Conservation (phyloP, 257 asterid genomes). For the Solanum lignicaule region DNA sequence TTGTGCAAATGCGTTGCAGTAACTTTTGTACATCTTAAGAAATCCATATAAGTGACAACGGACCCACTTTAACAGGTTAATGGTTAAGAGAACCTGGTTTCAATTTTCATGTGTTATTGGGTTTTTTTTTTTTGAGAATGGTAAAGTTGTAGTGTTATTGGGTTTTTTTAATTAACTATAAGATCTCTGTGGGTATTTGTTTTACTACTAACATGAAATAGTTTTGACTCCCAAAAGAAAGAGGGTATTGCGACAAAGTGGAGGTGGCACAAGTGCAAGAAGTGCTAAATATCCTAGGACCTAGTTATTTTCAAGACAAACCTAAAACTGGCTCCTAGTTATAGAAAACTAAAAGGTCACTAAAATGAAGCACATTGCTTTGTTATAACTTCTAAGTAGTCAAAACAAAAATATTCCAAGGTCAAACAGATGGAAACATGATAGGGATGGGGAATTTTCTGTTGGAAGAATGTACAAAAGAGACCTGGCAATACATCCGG, state of each 20-base stretch:
- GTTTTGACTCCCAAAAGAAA: not conserved
- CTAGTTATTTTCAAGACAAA: not conserved
- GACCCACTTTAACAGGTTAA: not conserved
- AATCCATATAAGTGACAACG: not conserved
- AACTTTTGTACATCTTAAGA: not conserved
- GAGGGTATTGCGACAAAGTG: not conserved
- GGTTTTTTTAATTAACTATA: not conserved
- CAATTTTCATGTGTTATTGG: not conserved
- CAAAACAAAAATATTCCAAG: not conserved
- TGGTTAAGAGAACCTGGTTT: not conserved
- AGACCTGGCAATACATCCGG: too few relatives aligned
- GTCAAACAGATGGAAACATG: not conserved
- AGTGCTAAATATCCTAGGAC: not conserved
- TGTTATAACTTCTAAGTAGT: not conserved
- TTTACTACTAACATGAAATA: not conserved
- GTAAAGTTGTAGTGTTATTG: not conserved
- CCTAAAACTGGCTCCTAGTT: not conserved
- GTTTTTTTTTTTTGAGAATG: too few relatives aligned
- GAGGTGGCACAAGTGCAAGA: not conserved
- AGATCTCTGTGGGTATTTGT: not conserved
- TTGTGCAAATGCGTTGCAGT: not conserved
- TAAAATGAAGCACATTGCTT: not conserved
- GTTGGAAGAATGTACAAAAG: too few relatives aligned
- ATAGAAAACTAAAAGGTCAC: not conserved
- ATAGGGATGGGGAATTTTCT: too few relatives aligned